Base-by-base conservation (phyloP, 1,284 basidiomycete species). In the Moesziomyces sp. region DNA sequence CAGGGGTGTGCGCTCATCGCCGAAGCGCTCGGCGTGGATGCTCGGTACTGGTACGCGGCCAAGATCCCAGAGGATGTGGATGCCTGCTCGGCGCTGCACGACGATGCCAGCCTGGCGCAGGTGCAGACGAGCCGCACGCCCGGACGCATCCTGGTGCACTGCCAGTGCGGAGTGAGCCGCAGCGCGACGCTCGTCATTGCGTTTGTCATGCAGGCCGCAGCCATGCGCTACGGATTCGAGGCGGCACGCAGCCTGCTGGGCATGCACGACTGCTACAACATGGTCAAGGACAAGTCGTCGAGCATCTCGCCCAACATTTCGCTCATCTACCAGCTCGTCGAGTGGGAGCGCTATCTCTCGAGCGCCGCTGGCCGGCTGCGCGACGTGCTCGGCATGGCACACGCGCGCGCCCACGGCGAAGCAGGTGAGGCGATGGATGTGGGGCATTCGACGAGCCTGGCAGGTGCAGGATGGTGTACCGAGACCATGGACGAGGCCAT, bases 241-340 rank as follows among this genome's bases (percentile, higher is more conserved):
- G 55, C 33, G 16, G 58, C 67, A 8, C 55, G 78, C 49, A 59
- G 57, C 14, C 67, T 83, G n/a, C 55, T 75, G 19, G 85, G 93
- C 49, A 97, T 97, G 93, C 93, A 97, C 84, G 92, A 91, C 56
- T 92, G 94, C 42, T 98, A 97, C 86, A 87, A 91, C 69, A 94
- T 89, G 85, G 93, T 95, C 64, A 77, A 81, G 63, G 80, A 80
- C 16, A 67, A 68, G 52, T 64, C 56, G 21, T 52, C 73, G 21
- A 77, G 74, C 61, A 77, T 79, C 23, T 65, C 58, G 21, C 94
- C 96, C 46, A 98, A 98, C 85, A 95, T 79, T 81, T 95, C 93
- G 58, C 90, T 98, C 83, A 96, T 97, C 85, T 97, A 96, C 88
- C 94, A 97, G 86, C 88, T 97, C 43, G 88, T 96, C 79, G 94